Evolutionary conservation across 805 yeast species (phyloP), one percentile per base, ranked within the genome.

Genomic region (Lipomyces spencermartinsiae): DNA sequence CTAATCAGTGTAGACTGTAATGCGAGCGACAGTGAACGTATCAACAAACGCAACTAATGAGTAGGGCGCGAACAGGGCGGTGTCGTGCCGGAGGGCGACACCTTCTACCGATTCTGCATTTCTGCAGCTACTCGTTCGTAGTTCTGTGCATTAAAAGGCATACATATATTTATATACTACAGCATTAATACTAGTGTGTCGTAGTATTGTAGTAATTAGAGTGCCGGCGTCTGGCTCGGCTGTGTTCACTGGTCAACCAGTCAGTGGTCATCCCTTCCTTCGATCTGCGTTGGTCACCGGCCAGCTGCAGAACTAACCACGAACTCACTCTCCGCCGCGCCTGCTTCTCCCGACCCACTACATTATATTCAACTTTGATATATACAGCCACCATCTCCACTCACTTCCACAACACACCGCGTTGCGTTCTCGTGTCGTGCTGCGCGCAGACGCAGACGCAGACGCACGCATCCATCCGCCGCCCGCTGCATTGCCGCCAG

Each of bases 231-330:
- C 49, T 43, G 49, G 49, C 10, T 43, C 22, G 49, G 49, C 25
- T 16, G 49, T 16, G 22, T n/a, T 43, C 22, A n/a, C 49, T 43
- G 49, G 49, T n/a, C 22, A 1, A 7, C 16, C 49, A n/a, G n/a
- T 37, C 39, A 43, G 10, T n/a, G 19, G 22, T 51, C 66, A 58
- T 63, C 62, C 62, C 66, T 63, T 58, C 39, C 62, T 51, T 63
- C 66, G 66, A 63, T 63, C 66, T 53, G 61, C 33, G 62, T n/a
- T 25, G 56, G 56, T 53, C 56, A 29, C 56, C 56, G 34, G 56
- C 56, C 34, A 31, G 54, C 53, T 35, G 58, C 62, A 22, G 53
- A 34, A 22, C 49, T 12, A 7, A 33, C 34, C 4, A 22, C 35
- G 22, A n/a, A 49, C 29, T 29, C 34, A 39, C 34, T 37, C 16